These are phyloP conservation scores for Ballota nigra DNA, from an alignment of 257 asterid species.

Conservation along the genomic window DNA sequence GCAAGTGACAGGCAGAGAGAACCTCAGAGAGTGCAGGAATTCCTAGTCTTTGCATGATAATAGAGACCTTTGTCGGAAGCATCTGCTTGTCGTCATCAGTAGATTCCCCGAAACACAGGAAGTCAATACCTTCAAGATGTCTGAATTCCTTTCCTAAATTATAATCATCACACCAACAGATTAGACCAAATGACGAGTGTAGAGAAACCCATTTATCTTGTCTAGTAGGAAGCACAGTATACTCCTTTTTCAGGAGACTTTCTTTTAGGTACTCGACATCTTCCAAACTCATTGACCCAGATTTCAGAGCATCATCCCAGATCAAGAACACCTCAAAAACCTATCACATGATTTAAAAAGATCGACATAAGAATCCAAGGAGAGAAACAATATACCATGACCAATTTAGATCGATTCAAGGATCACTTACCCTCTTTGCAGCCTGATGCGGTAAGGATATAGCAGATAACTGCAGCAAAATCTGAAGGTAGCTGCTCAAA, in stretches of 20 bases:
- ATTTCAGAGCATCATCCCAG: constrained; percentile 71
- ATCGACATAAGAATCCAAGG: constrained; percentile 11
- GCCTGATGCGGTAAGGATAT: constrained; percentile 68
- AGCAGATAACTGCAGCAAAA: constrained; percentile 65
- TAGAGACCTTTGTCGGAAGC: constrained; percentile 44
- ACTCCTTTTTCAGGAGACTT: constrained; percentile 56
- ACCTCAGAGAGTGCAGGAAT: constrained; percentile 82
- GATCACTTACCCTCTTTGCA: constrained; percentile 60
- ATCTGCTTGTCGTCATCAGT: constrained; percentile 50
- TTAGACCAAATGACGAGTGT: constrained; percentile 67
- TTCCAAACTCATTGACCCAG: constrained; percentile 66
- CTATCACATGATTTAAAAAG: constrained; percentile 32
- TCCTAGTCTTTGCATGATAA: constrained; percentile 53
- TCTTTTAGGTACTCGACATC: constrained; percentile 61
- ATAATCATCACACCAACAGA: constrained; percentile 90
- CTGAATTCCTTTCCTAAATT: constrained; percentile 59
- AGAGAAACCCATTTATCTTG: constrained; percentile 96
- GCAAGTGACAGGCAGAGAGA: constrained; percentile 23
- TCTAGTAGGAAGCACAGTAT: constrained; percentile 74
- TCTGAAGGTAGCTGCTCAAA: constrained; percentile 65
- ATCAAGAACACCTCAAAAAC: constrained; percentile 65
- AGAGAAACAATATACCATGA: constrained; percentile 7
- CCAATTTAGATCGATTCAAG: constrained; percentile 12
- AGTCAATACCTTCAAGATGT: constrained; percentile 57
- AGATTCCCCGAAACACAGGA: constrained; percentile 63